These are phyloP conservation scores for Stephania yunnanensis DNA, from an alignment of 164 flowering plant species.

Conservation along the genomic window DNA sequence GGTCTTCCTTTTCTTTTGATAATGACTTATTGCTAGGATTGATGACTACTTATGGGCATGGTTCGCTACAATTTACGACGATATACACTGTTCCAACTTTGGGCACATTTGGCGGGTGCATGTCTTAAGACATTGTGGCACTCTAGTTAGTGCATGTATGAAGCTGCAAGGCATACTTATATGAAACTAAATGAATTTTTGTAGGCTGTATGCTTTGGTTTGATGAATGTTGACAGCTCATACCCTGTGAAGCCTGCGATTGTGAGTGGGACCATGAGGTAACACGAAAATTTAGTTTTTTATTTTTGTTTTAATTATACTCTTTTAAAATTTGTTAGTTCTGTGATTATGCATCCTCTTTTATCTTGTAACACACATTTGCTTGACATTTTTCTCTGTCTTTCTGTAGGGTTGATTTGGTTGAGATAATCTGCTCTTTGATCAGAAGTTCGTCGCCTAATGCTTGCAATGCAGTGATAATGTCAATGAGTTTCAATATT, in stretches of 20 bases:
- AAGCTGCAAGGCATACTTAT: not conserved
- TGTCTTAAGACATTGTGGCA: not conserved
- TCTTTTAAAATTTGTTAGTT: not conserved
- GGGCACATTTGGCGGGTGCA: not conserved
- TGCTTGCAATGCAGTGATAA: slow-evolving; percentile 34
- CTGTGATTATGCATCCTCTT: not conserved
- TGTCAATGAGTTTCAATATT: slow-evolving; percentile 64
- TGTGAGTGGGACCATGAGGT: slow-evolving; percentile 41
- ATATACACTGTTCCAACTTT: not conserved
- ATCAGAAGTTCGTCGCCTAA: slow-evolving; percentile 44
- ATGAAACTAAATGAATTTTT: not conserved
- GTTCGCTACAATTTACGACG: not conserved
- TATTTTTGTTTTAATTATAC: not conserved
- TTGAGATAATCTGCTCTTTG: slow-evolving; percentile 61
- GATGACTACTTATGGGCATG: not conserved
- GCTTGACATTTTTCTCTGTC: not conserved
- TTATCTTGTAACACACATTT: not conserved
- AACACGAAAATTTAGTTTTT: slow-evolving; percentile 7
- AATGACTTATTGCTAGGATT: not conserved
- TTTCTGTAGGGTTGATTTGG: slow-evolving; percentile 50
- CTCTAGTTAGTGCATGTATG: not conserved
- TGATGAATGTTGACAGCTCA: slow-evolving; percentile 47
- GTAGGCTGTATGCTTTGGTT: slow-evolving; percentile 60
- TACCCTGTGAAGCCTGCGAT: slow-evolving; percentile 30
- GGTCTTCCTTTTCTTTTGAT: not conserved